These are phyloP conservation scores for Trichothecium sympodiale DNA, from an alignment of 2,329 filamentous ascomycete genomes.

Conservation along the genomic window DNA sequence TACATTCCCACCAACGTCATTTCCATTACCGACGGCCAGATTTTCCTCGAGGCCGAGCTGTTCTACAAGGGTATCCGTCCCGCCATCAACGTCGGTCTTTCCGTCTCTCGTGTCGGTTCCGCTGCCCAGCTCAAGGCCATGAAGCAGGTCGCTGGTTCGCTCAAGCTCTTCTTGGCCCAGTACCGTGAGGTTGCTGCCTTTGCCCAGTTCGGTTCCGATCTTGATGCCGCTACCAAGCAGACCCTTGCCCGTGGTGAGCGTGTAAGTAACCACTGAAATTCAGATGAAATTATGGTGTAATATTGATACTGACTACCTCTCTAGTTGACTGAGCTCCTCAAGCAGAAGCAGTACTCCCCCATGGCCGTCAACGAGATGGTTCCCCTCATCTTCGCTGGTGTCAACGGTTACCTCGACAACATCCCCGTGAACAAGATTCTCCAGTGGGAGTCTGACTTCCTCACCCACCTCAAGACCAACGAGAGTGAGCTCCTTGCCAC, in stretches of 20 bases:
- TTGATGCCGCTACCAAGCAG: slow-evolving; percentile 98
- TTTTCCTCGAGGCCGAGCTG: slow-evolving; percentile 97
- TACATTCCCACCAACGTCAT: slow-evolving; percentile 99
- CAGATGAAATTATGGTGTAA: not conserved
- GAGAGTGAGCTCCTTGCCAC: slow-evolving; percentile 71
- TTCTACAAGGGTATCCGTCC: slow-evolving; percentile 99
- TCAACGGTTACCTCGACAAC: slow-evolving; percentile 87
- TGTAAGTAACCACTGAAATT: slow-evolving; percentile 41
- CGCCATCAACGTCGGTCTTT: slow-evolving; percentile 99
- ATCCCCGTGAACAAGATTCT: slow-evolving; percentile 88
- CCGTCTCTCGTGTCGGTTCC: slow-evolving; percentile 98
- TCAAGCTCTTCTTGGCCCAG: slow-evolving; percentile 99
- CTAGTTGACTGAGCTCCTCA: slow-evolving; percentile 86
- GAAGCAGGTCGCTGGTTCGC: slow-evolving; percentile 99
- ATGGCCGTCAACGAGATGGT: slow-evolving; percentile 99
- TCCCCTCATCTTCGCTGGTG: slow-evolving; percentile 97
- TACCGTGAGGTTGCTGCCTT: slow-evolving; percentile 99
- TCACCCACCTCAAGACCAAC: slow-evolving; percentile 83
- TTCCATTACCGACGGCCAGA: slow-evolving; percentile 99
- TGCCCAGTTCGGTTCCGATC: slow-evolving; percentile 99
- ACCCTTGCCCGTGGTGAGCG: slow-evolving; percentile 97
- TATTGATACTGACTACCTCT: slow-evolving; percentile 15
- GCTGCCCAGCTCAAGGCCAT: slow-evolving; percentile 99
- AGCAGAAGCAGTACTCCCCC: slow-evolving; percentile 99
- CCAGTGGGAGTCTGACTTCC: slow-evolving; percentile 89